Base-by-base conservation (phyloP, 2,329 filamentous ascomycete genomes). In the Beauveria pseudobassiana region DNA sequence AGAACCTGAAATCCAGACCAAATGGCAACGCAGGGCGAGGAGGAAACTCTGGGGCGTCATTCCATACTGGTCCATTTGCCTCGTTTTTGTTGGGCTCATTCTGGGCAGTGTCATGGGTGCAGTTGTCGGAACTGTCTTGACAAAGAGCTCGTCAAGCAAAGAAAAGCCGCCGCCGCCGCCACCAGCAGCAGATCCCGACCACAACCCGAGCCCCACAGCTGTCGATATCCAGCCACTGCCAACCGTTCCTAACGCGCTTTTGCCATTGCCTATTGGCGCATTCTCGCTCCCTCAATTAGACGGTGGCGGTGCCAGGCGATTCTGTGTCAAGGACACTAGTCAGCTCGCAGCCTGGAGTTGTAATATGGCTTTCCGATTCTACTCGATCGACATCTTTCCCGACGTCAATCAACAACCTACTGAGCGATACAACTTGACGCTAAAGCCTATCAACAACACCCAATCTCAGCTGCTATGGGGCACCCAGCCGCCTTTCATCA, bases 331-430 rank as follows among this genome's bases (percentile, higher is more conserved):
- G 38, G 78, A 87, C 61, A 75, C 79, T 0, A 76, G 71, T 0
- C 80, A 86, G 66, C 74, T 77, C n/a, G 71, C 77, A 55, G 82
- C 86, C 1, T 90, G 87, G 87, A 82, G 78, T 63, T 90, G 87
- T 69, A 77, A 82, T 14, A 76, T 88, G 34, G 74, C 76, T 1
- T 75, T 76, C 51, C 73, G 74, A 6, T 73, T 77, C 50, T 78
- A 80, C 56, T 71, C 74, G 1, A 71, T 84, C 72, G 71, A 74
- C 1, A 71, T 85, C 20, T 65, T 63, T 22, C 67, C 62, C 28
- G 64, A 72, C 3, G 51, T 63, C 3, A 66, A 71, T 16, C 68
- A 65, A 55, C 66, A 65, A 18, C 67, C 66, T 48, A 73, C 68
- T 24, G 67, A 65, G 18, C 72, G 75, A 18, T 85, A 84, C 64